A percentile compares a stretch with the other conserved stretches of the same genome.
phyloP scores from a whole-genome alignment of 2,329 filamentous ascomycete species.

The Talaromyces rugulosus region DNA sequence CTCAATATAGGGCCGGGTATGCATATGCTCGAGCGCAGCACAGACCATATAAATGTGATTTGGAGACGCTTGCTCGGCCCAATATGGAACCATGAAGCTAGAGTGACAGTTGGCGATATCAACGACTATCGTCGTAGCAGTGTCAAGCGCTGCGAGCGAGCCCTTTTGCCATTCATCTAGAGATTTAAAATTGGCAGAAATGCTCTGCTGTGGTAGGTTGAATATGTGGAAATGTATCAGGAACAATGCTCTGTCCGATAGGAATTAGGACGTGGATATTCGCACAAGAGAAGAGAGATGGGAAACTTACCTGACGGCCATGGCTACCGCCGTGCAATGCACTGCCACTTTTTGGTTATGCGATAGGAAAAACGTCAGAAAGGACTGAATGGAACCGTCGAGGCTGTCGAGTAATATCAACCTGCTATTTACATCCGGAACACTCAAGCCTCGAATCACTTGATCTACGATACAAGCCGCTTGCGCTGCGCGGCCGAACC shows the following conservation, averaged over 20 bases:
- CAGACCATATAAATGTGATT: constrained; percentile 1
- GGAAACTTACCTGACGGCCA: neutral
- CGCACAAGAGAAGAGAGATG: neutral
- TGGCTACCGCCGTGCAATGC: neutral
- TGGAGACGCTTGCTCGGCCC: neutral
- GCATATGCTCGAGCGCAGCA: constrained; percentile 2
- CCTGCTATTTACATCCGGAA: neutral
- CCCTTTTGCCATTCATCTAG: neutral
- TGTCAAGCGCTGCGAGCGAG: constrained; percentile 1
- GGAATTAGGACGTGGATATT: neutral
- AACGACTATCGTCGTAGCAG: constrained; percentile 2
- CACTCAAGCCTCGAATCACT: neutral
- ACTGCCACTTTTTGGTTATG: neutral
- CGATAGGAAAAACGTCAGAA: neutral
- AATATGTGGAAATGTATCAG: neutral
- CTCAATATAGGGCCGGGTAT: neutral
- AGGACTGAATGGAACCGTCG: neutral
- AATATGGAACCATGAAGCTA: neutral
- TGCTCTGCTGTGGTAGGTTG: neutral
- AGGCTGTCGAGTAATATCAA: neutral
- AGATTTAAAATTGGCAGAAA: neutral
- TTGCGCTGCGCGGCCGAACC: constrained; percentile 4
- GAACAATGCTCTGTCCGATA: neutral
- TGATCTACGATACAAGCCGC: neutral
- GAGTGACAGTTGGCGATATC: constrained; percentile 1